Evolutionary conservation across 139 green algal genomes (phyloP).

Genomic region (Klebsormidium nitens): DNA sequence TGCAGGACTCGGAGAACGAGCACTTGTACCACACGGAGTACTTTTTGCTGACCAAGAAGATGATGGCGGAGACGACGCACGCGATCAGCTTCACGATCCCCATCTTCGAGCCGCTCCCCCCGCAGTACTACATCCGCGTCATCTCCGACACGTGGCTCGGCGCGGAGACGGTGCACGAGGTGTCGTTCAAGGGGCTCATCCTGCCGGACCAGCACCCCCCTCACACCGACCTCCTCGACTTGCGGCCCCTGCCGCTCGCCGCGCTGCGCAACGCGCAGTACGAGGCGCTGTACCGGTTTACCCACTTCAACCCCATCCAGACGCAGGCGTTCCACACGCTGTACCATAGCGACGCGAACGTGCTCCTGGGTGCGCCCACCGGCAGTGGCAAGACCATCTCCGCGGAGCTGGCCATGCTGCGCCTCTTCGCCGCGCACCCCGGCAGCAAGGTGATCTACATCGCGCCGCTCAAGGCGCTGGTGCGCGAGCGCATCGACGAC

Average conservation of each 20-base stretch:
- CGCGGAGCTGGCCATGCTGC: conserved; percentile 87
- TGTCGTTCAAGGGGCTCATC: conserved; percentile 47
- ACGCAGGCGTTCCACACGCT: conserved; percentile 95
- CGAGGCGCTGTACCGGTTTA: conserved; percentile 81
- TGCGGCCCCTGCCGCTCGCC: conserved; percentile 81
- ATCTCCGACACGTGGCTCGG: conserved; percentile 76
- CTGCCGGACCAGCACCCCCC: conserved; percentile 49
- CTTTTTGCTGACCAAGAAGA: conserved; percentile 83
- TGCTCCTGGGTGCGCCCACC: conserved; percentile 92
- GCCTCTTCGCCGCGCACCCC: conserved; percentile 57
- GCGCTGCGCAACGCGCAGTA: conserved; percentile 68
- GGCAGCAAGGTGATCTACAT: conserved; percentile 86
- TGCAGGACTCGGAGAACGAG: conserved; percentile 89
- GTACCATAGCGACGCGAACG: conserved; percentile 91
- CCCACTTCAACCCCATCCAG: conserved; percentile 98
- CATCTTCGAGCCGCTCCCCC: conserved; percentile 89
- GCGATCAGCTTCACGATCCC: conserved; percentile 88
- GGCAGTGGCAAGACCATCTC: conserved; percentile 88
- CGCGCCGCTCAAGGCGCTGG: conserved; percentile 92
- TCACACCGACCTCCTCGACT: conserved; percentile 83
- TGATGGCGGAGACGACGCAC: conserved; percentile 36
- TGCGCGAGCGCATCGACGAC: conserved; percentile 89
- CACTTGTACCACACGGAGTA: conserved; percentile 89
- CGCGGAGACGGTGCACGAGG: conserved; percentile 37
- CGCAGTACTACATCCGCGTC: conserved; percentile 66